A percentile compares a stretch with the other conserved stretches of the same genome.
Conservation (phyloP, 2,329 filamentous ascomycete genomes). For the Phyllosticta citriasiana region DNA sequence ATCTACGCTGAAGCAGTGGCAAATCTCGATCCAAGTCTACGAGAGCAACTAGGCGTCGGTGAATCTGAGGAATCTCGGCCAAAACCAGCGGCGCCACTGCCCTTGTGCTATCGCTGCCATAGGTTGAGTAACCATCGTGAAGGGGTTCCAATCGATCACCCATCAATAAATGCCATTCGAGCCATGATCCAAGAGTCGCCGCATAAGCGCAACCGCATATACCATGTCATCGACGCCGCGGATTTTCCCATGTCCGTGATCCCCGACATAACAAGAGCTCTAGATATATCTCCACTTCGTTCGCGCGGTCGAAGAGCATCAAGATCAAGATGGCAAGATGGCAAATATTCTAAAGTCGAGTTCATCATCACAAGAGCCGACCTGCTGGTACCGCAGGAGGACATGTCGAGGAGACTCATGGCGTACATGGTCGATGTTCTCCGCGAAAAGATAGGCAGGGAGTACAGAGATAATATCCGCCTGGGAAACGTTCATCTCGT, state of each 20-base stretch:
- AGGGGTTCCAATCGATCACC: conserved; percentile 66
- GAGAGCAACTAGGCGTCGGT: not conserved
- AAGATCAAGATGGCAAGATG: not conserved
- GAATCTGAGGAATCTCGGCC: not conserved
- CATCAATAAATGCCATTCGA: conserved; percentile 68
- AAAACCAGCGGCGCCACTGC: conserved; percentile 21
- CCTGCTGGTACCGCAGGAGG: conserved; percentile 71
- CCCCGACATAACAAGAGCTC: conserved; percentile 59
- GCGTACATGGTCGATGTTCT: conserved; percentile 72
- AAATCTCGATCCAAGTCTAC: conserved; percentile 16
- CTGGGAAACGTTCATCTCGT: conserved; percentile 81
- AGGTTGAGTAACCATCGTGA: conserved; percentile 64
- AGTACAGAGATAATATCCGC: conserved; percentile 55
- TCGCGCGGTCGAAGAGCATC: conserved; percentile 67
- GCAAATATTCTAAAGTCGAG: conserved; percentile 61
- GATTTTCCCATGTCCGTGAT: conserved; percentile 94
- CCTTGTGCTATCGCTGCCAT: conserved; percentile 83
- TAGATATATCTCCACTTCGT: conserved; percentile 64
- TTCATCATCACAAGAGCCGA: conserved; percentile 89
- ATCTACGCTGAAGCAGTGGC: conserved; percentile 27
- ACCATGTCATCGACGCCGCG: conserved; percentile 88
- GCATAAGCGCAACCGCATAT: conserved; percentile 85
- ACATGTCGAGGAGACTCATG: conserved; percentile 77
- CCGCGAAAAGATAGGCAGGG: conserved; percentile 61
- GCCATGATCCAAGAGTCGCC: conserved; percentile 83